Conservation (phyloP, 306 rosid species). For the Castanospermum australe region DNA sequence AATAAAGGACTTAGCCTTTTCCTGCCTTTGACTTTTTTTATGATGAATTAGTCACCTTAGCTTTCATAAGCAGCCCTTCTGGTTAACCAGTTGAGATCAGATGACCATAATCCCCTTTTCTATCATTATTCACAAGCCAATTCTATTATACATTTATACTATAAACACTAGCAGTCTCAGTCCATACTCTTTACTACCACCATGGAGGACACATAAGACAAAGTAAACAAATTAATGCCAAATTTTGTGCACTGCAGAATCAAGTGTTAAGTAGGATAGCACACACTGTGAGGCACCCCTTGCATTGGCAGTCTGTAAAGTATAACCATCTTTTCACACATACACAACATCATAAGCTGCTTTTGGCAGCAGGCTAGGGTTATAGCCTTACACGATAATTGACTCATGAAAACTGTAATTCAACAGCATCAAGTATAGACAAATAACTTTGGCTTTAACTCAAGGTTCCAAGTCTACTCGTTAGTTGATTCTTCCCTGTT, state of each 20-base stretch:
- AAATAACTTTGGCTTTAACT: not conserved
- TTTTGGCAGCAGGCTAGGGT: not conserved
- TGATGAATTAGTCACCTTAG: too few species aligned
- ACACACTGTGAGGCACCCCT: not conserved
- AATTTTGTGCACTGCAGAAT: not conserved
- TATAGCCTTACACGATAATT: not conserved
- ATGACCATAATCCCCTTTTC: not conserved
- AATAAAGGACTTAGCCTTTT: not conserved
- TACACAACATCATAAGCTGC: not conserved
- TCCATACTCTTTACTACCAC: not conserved
- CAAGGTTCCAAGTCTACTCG: not conserved
- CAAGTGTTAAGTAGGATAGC: not conserved
- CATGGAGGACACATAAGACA: not conserved
- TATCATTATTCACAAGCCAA: conserved; percentile 18
- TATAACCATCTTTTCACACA: not conserved
- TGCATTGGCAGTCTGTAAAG: not conserved
- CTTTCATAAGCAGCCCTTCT: too few species aligned
- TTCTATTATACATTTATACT: conserved; percentile 8
- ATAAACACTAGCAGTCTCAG: not conserved
- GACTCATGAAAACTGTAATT: not conserved
- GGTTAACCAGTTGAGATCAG: too few species aligned
- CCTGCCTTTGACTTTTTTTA: too few species aligned
- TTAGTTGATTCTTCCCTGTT: not conserved
- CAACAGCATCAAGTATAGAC: not conserved
- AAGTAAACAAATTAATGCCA: conserved; percentile 17